These are phyloP conservation scores for Phyllosticta citrichinensis DNA, from an alignment of 2,329 filamentous ascomycete genomes.

Conservation along the genomic window DNA sequence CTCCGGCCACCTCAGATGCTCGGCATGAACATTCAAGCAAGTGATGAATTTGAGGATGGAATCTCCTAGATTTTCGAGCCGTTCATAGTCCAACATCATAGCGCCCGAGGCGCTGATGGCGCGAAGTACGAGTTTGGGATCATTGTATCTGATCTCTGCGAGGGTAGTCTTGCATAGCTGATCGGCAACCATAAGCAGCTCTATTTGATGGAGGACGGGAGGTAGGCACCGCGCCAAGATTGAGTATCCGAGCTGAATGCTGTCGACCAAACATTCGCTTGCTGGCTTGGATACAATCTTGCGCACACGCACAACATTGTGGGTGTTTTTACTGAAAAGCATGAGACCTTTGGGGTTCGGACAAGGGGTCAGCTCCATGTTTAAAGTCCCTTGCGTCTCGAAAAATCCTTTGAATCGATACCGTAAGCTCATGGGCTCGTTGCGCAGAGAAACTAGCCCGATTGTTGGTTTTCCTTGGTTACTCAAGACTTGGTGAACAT, in stretches of 20 bases:
- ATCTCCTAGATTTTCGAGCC: slow-evolving; percentile 81
- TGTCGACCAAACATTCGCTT: slow-evolving; percentile 37
- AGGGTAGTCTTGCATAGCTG: slow-evolving; percentile 49
- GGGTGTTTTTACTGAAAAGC: background rate
- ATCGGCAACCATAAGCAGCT: slow-evolving; percentile 52
- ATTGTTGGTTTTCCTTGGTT: background rate
- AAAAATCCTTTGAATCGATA: background rate
- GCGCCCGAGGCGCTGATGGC: slow-evolving; percentile 62
- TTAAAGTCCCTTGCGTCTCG: background rate
- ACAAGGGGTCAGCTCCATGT: background rate
- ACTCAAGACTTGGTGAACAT: background rate
- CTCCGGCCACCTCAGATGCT: slow-evolving; percentile 61
- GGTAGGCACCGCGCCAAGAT: slow-evolving; percentile 56
- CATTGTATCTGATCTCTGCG: slow-evolving; percentile 39
- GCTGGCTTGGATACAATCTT: slow-evolving; percentile 39
- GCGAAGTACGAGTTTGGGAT: slow-evolving; percentile 49
- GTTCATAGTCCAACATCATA: slow-evolving; percentile 62
- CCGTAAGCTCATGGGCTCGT: background rate
- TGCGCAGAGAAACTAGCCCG: background rate
- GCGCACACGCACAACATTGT: slow-evolving; percentile 26
- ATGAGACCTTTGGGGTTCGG: background rate
- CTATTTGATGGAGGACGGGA: slow-evolving; percentile 60
- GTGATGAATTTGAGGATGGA: slow-evolving; percentile 67
- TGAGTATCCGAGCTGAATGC: slow-evolving; percentile 36
- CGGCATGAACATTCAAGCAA: slow-evolving; percentile 52